Base-by-base conservation (phyloP, 2,329 filamentous ascomycete genomes). In the Geosmithia flava region DNA sequence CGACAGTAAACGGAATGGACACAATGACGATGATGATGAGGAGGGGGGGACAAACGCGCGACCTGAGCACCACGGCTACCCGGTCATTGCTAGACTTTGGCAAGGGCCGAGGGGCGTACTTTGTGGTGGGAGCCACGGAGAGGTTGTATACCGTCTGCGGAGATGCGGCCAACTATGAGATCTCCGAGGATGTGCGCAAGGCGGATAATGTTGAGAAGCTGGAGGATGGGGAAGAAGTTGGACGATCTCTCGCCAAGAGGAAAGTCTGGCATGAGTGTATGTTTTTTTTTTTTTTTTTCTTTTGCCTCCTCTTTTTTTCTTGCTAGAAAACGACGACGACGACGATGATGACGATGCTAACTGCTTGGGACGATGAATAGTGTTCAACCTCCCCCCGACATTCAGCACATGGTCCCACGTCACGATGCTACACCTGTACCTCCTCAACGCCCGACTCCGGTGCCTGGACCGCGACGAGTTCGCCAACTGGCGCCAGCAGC, bases 331-430 rank as follows among this genome's bases (percentile, higher is more conserved):
- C n/a, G n/a, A n/a, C n/a, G n/a, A n/a, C n/a, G n/a, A n/a, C n/a
- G n/a, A n/a, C n/a, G n/a, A n/a, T n/a, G n/a, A n/a, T n/a, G n/a
- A n/a, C n/a, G n/a, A n/a, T n/a, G n/a, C n/a, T n/a, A n/a, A n/a
- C n/a, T n/a, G n/a, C n/a, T n/a, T 41, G 16, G 37, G 20, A 45
- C 4, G 23, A 27, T 27, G 23, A 27, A 27, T 17, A 95, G 87
- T 83, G 47, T 79, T 95, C 53, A 78, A 78, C 23, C 78, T 98
- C 17, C 74, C 78, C 30, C 87, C 89, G 1, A 97, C 89, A 0
- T 98, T 98, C 66, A 90, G 83, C 61, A 91, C 87, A 49, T 98
- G 93, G 93, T 87, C 89, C 19, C 90, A 97, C 66, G 83, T 97
- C 43, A 93, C 90, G 37, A 95, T 95, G 75, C 76, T 98, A 50